Percentiles rank a stretch among this genome's conserved stretches.
These are phyloP conservation scores for Mrakia hoshinonis DNA, from an alignment of 768 basidiomycete species.

Conservation along the genomic window DNA sequence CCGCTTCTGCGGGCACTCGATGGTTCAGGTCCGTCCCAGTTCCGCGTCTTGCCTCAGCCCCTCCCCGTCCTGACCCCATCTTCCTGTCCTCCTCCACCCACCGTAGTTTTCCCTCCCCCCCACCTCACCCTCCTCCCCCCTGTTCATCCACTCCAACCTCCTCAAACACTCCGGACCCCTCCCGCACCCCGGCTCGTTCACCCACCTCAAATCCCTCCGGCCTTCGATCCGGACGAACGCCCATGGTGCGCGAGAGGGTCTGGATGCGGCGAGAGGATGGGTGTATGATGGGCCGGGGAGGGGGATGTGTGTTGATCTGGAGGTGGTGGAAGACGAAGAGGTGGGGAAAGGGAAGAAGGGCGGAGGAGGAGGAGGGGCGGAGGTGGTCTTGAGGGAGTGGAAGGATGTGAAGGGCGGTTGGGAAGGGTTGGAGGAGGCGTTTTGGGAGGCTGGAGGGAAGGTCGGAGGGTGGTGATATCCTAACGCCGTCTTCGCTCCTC, in stretches of 20 bases:
- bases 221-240: not conserved
- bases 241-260: slow-evolving; percentile 1
- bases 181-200: slow-evolving; percentile 28
- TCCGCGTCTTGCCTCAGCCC: not conserved
- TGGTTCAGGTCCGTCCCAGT: slow-evolving; percentile 18
- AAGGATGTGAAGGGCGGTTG: not conserved
- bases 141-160: slow-evolving; percentile 39
- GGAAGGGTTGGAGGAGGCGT: slow-evolving; percentile 30
- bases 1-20: slow-evolving; percentile 42
- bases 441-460: slow-evolving; percentile 26
- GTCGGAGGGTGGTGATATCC: slow-evolving; percentile 30
- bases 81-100: not conserved
- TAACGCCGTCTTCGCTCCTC: too few species aligned
- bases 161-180: slow-evolving; percentile 40
- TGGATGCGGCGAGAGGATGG: slow-evolving; percentile 32
- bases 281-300: slow-evolving; percentile 25
- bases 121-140: not conserved
- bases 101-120: slow-evolving; percentile 20
- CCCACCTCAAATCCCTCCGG: slow-evolving; percentile 28
- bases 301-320: slow-evolving; percentile 28
- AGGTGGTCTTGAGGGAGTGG: slow-evolving; percentile 1
- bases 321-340: slow-evolving; percentile 23
- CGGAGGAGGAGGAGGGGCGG: slow-evolving; percentile 5
- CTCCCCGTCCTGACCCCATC: slow-evolving; percentile 14
- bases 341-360: slow-evolving; percentile 11